phyloP scores from a whole-genome alignment of 2,329 filamentous ascomycete species.

The Domatiomyces catenatus region DNA sequence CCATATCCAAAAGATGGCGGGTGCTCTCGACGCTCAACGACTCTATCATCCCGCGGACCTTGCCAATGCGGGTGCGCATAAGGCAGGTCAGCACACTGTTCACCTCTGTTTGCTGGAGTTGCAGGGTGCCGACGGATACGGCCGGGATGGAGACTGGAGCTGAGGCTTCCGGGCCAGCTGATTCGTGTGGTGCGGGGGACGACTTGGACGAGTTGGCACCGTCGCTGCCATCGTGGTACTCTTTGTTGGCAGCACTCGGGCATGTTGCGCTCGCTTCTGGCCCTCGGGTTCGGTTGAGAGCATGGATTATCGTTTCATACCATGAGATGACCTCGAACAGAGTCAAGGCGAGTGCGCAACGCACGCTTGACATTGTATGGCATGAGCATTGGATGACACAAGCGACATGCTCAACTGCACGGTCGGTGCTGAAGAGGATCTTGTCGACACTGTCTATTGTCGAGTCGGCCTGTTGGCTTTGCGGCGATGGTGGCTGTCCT shows the following conservation, averaged over 20 bases:
- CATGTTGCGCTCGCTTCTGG: neutral
- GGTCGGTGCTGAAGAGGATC: neutral
- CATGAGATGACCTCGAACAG: neutral
- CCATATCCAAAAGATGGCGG: neutral
- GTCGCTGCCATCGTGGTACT: neutral
- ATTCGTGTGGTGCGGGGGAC: neutral
- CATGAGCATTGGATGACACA: neutral
- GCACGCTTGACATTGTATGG: neutral
- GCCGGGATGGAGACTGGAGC: neutral
- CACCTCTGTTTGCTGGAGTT: neutral
- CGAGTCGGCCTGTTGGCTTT: neutral
- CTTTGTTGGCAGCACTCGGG: neutral
- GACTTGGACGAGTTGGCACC: neutral
- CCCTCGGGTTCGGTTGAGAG: neutral
- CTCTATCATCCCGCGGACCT: neutral
- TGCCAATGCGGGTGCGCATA: neutral
- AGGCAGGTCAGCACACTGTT: neutral
- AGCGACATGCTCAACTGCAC: neutral
- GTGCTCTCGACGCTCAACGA: neutral
- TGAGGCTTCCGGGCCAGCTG: neutral
- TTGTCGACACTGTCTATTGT: neutral
- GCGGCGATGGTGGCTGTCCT: neutral
- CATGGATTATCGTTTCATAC: neutral
- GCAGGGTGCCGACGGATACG: neutral
- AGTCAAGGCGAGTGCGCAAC: neutral